phyloP scores from a whole-genome alignment of 495 filamentous ascomycete genomes.

The Margaritispora aquatica region DNA sequence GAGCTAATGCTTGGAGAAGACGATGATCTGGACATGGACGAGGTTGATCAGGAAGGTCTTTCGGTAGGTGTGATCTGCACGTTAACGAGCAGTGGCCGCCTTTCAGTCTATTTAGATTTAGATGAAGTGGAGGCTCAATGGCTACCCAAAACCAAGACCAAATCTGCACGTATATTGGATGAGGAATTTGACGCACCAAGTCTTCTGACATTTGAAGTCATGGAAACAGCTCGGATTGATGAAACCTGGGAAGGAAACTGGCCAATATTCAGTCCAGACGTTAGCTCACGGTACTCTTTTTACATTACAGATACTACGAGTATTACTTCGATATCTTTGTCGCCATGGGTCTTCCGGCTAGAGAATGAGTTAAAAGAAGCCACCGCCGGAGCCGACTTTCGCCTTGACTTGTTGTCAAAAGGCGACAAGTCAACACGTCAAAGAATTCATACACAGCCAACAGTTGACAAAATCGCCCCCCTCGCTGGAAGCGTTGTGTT shows the following conservation, averaged over 20 bases:
- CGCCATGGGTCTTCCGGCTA: conserved; percentile 68
- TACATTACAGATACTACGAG: conserved; percentile 69
- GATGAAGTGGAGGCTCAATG: conserved; percentile 80
- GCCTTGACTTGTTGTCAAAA: conserved; percentile 63
- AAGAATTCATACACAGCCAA: conserved; percentile 39
- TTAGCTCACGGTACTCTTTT: conserved; percentile 67
- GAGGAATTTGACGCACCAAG: conserved; percentile 27
- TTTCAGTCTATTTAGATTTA: conserved; percentile 73
- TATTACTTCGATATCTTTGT: conserved; percentile 63
- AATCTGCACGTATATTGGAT: neutral
- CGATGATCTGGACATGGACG: conserved; percentile 44
- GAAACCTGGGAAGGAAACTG: conserved; percentile 49
- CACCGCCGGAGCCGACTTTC: conserved; percentile 62
- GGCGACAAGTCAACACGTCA: conserved; percentile 56
- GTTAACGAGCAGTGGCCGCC: conserved; percentile 61
- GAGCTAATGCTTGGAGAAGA: conserved; percentile 59
- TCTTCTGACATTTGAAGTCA: conserved; percentile 44
- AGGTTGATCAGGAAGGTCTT: conserved; percentile 54
- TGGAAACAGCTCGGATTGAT: conserved; percentile 53
- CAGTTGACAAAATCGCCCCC: conserved; percentile 29
- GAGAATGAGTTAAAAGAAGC: conserved; percentile 68
- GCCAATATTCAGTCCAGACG: conserved; percentile 70
- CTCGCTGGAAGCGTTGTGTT: conserved; percentile 60
- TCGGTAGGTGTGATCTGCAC: conserved; percentile 71
- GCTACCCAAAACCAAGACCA: conserved; percentile 51